Base-by-base conservation (phyloP, 2,329 filamentous ascomycete species). In the Fusarium foetens region DNA sequence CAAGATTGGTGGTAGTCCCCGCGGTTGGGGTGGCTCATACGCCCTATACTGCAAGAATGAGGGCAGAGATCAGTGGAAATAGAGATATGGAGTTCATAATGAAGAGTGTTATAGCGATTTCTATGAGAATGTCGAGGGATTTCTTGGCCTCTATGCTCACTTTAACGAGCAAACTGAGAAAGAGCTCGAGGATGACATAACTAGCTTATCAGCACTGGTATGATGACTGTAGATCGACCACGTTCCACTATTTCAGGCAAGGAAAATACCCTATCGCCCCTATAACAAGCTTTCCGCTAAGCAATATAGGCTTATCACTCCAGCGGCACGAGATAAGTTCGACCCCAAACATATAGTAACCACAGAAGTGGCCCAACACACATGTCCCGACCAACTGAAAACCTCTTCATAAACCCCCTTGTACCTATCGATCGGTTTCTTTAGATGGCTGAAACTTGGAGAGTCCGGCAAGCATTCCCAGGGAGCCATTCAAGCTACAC, bases 251-350 rank as follows among this genome's bases (percentile, higher is more conserved):
- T 4, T 25, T 23, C 3, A 21, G 5, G 5, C 0, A 14, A 38
- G 10, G 2, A 10, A 8, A 11, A 3, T 46, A 3, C 3, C 13
- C 5, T 8, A 7, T 17, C 25, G 5, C 10, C 5, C 21, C 5
- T 13, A 2, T 2, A 29, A 10, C 1, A 6, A 4, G 0, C 3
- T 46, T 10, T 6, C 25, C 5, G 5, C 4, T 19, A 29, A 46
- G 17, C 1, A 14, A 10, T 21, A 29, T 8, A 21, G 10, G 7
- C 12, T 7, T 14, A 21, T 6, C 12, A 14, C 5, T 9, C 35
- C 7, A 17, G 35, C 35, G 2, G 19, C 6, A 3, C 16, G 17
- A 38, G 36, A 19, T 19, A 6, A 38, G 35, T 16, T 16, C 19
- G 13, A 36, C 19, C 1, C 35, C 35, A 17, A 36, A 3, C 16